Evolutionary conservation across 106 monocot genomes (phyloP).

Genomic region (Apostasia shenzhenica): DNA sequence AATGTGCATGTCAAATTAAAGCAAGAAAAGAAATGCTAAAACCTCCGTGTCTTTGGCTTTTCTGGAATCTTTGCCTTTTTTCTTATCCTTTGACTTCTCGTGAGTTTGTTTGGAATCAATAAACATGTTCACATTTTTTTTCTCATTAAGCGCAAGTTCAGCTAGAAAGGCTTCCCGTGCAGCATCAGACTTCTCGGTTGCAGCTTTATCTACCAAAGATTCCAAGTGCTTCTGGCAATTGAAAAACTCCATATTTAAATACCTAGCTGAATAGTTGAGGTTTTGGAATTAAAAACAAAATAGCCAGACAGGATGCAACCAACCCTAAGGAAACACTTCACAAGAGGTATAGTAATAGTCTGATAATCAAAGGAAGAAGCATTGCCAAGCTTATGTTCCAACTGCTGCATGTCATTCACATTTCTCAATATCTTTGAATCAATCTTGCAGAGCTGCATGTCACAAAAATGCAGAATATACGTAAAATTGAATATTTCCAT

Average conservation of each 20-base stretch:
- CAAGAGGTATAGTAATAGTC: constrained; percentile 56
- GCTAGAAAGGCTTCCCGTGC: constrained; percentile 88
- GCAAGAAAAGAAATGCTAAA: constrained; percentile 4
- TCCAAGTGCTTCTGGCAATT: constrained; percentile 57
- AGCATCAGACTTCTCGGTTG: constrained; percentile 82
- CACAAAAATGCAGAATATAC: neutral
- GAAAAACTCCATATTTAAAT: neutral
- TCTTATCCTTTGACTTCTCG: constrained; percentile 85
- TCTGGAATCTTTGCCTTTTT: constrained; percentile 61
- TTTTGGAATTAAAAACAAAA: constrained; percentile 7
- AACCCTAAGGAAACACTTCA: constrained; percentile 79
- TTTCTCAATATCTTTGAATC: constrained; percentile 79
- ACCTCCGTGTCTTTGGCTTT: constrained; percentile 72
- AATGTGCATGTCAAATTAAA: neutral
- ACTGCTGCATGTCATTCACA: constrained; percentile 44
- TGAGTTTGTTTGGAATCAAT: constrained; percentile 48
- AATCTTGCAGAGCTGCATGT: constrained; percentile 68
- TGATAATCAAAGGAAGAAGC: constrained; percentile 74
- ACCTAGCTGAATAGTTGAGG: neutral
- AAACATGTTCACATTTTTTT: constrained; percentile 41
- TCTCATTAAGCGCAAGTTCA: constrained; percentile 73
- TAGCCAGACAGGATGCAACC: neutral
- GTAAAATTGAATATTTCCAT: constrained; percentile 3
- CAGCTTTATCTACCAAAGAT: constrained; percentile 89
- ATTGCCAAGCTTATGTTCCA: constrained; percentile 72